Percentiles rank a stretch among this genome's conserved stretches.
Evolutionary conservation across 2,329 filamentous ascomycete species (phyloP).

Genomic region (Zymoseptoria ardabiliae): DNA sequence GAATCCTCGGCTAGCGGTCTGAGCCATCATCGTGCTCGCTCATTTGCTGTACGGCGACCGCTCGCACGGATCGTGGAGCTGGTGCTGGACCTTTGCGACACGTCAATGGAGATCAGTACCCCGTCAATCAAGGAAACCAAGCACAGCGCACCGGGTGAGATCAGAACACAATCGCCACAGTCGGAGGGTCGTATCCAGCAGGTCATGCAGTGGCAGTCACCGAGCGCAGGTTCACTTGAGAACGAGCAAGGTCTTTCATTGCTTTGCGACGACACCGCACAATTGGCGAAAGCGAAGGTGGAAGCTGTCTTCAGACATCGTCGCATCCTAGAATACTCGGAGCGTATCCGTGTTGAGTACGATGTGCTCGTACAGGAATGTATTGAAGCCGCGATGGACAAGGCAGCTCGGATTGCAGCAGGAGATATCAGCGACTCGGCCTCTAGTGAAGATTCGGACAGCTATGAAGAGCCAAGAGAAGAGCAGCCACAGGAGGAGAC

Average conservation of each 20-base stretch:
- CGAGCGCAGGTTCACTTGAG: conserved; percentile 81
- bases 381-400: conserved; percentile 82
- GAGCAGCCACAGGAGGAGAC: conserved; percentile 32
- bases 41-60: conserved; percentile 84
- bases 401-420: conserved; percentile 79
- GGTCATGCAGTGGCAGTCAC: conserved; percentile 93
- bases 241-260: conserved; percentile 84
- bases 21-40: conserved; percentile 73
- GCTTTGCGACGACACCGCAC: conserved; percentile 85
- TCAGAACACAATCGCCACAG: conserved; percentile 89
- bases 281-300: conserved; percentile 76
- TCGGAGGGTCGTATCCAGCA: conserved; percentile 93
- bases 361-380: conserved; percentile 90
- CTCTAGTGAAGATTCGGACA: conserved; percentile 19
- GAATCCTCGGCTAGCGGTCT: conserved; percentile 60
- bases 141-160: conserved; percentile 57
- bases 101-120: conserved; percentile 86
- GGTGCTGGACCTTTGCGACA: conserved; percentile 90
- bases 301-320: conserved; percentile 88
- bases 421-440: conserved; percentile 76
- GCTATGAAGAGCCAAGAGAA: conserved; percentile 18
- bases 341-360: conserved; percentile 91
- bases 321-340: conserved; percentile 88
- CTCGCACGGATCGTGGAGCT: conserved; percentile 91
- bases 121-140: conserved; percentile 83